phyloP scores from a whole-genome alignment of 495 filamentous ascomycete species.

The Bombardia bombarda region DNA sequence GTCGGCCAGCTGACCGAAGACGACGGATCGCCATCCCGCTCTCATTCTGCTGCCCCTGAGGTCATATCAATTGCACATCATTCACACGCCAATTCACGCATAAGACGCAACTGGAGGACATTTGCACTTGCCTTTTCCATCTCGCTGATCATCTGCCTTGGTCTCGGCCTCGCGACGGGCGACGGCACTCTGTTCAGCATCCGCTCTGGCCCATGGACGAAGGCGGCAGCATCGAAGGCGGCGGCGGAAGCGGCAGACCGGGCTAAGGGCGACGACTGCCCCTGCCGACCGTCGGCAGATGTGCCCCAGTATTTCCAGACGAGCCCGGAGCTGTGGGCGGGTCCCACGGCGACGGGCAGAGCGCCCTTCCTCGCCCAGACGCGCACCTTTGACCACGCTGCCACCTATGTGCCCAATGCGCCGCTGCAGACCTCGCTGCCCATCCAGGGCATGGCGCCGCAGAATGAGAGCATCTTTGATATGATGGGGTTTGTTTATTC shows the following conservation, averaged over 20 bases:
- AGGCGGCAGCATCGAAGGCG: background rate
- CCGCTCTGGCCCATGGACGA: background rate
- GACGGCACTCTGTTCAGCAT: slow-evolving; percentile 7
- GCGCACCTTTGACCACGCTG: slow-evolving; percentile 42
- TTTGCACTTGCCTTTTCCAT: slow-evolving; percentile 4
- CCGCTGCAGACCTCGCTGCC: slow-evolving; percentile 52
- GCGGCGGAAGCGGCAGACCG: background rate
- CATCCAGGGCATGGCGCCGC: slow-evolving; percentile 29
- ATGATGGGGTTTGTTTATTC: slow-evolving; percentile 37
- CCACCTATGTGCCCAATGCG: slow-evolving; percentile 43
- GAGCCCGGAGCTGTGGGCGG: slow-evolving; percentile 32
- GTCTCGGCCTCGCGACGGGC: slow-evolving; percentile 7
- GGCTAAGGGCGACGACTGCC: slow-evolving; percentile 1
- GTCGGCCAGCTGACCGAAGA: slow-evolving; percentile 8
- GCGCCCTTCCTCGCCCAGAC: slow-evolving; percentile 50
- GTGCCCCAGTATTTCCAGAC: slow-evolving; percentile 53
- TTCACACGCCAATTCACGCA: no score
- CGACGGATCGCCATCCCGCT: background rate
- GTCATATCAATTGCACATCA: no score
- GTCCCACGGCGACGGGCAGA: slow-evolving; percentile 49
- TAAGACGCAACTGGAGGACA: background rate
- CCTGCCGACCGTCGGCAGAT: slow-evolving; percentile 4
- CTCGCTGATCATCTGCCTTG: slow-evolving; percentile 11
- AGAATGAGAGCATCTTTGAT: slow-evolving; percentile 36
- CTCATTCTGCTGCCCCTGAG: no score